Conservation (phyloP, 192 early-diverging fungal genomes). For the Coemansia sp. region DNA sequence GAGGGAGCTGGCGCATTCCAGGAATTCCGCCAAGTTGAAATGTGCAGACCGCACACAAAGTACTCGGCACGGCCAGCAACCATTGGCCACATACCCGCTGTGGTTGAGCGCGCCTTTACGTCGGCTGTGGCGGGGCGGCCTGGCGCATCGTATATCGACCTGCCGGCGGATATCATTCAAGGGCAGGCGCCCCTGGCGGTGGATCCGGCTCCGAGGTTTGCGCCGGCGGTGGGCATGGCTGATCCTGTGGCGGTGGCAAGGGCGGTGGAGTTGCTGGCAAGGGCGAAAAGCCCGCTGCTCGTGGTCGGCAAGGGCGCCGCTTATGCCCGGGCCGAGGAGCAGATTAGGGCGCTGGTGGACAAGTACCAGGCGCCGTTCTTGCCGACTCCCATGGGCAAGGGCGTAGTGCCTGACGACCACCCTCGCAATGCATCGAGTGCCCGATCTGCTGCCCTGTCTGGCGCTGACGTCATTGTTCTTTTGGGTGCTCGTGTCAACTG, state of each 20-base stretch:
- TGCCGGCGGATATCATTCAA: conserved; percentile 70
- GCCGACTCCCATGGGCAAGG: conserved; percentile 74
- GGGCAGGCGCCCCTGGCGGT: conserved; percentile 8
- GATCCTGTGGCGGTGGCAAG: conserved; percentile 45
- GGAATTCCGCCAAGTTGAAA: conserved; percentile 66
- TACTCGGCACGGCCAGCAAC: conserved; percentile 54
- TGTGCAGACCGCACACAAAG: conserved; percentile 62
- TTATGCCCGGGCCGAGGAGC: conserved; percentile 64
- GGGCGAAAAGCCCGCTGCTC: conserved; percentile 60
- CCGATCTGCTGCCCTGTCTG: conserved; percentile 60
- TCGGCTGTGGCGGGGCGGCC: conserved; percentile 59
- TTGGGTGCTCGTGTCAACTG: conserved; percentile 71
- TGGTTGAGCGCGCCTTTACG: conserved; percentile 58
- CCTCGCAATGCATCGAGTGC: conserved; percentile 63
- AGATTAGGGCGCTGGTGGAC: conserved; percentile 57
- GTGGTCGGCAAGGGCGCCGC: conserved; percentile 76
- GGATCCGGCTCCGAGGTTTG: not conserved
- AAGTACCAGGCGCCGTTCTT: conserved; percentile 63
- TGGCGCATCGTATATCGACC: conserved; percentile 64
- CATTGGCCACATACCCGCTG: conserved; percentile 52
- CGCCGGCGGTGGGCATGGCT: conserved; percentile 45
- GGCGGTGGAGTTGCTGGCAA: conserved; percentile 48
- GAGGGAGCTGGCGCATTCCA: conserved; percentile 71
- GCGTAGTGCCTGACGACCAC: conserved; percentile 64
- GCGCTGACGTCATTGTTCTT: conserved; percentile 67